phyloP scores from a whole-genome alignment of 495 filamentous ascomycete species.

The Rhypophila decipiens region DNA sequence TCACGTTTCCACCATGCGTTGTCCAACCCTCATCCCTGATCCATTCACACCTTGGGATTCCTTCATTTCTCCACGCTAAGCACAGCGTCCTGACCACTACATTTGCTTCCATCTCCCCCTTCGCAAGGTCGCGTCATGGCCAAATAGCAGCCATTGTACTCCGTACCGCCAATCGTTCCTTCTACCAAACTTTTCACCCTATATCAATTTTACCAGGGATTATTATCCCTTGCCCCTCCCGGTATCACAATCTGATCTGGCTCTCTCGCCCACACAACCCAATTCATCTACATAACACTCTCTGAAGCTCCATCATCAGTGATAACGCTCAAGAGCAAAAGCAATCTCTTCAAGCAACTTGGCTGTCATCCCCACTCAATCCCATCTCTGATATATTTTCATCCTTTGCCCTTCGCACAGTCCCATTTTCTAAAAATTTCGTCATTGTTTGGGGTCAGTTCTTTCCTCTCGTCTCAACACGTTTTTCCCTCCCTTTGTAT shows the following conservation, averaged over 20 bases:
- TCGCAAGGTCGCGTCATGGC: slow-evolving; percentile 4
- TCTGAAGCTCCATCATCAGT: slow-evolving; percentile 4
- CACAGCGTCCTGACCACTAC: neutral
- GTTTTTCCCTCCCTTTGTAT: slow-evolving; percentile 7
- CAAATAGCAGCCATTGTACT: neutral
- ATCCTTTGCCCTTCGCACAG: neutral
- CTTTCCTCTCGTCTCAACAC: neutral
- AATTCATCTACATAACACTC: slow-evolving; percentile 20
- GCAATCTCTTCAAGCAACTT: no score
- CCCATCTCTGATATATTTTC: no score
- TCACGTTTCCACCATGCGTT: slow-evolving; percentile 40
- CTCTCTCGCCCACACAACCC: slow-evolving; percentile 18
- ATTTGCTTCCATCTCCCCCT: neutral
- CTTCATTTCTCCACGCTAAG: slow-evolving; percentile 19
- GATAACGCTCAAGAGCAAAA: no score
- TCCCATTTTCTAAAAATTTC: neutral
- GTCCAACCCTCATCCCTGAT: slow-evolving; percentile 36
- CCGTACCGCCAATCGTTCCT: neutral
- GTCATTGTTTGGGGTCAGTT: slow-evolving; percentile 7
- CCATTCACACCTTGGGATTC: slow-evolving; percentile 34
- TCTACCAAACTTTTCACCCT: neutral
- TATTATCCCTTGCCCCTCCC: slow-evolving; percentile 23
- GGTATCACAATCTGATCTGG: slow-evolving; percentile 23
- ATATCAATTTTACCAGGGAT: slow-evolving; percentile 11
- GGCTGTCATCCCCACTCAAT: neutral